Evolutionary conservation across 1,139 yeast species (phyloP).

Genomic region (Pneumocystis carinii): DNA sequence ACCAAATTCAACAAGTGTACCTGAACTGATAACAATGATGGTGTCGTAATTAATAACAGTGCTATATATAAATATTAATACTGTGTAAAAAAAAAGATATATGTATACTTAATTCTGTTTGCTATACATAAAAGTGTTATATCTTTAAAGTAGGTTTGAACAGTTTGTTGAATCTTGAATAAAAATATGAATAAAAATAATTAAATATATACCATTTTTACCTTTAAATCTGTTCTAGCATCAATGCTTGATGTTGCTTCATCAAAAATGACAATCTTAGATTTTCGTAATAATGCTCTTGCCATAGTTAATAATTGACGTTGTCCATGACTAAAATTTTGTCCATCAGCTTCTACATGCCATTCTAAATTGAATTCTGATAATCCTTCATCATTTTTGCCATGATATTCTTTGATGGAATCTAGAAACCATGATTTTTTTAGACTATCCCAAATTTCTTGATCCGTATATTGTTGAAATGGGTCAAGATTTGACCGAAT

Average conservation of each 20-base stretch:
- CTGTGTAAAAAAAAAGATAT: background rate
- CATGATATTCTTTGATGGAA: background rate
- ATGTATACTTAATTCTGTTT: constrained; percentile 51
- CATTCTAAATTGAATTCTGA: constrained; percentile 36
- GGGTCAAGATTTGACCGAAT: constrained; percentile 85
- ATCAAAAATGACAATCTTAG: constrained; percentile 68
- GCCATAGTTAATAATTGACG: constrained; percentile 85
- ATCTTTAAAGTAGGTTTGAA: constrained; percentile 67
- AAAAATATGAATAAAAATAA: background rate
- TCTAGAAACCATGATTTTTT: background rate
- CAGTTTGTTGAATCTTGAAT: constrained; percentile 60
- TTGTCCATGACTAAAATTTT: constrained; percentile 80
- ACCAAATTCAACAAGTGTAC: constrained; percentile 77
- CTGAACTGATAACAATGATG: constrained; percentile 74
- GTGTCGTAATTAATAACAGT: constrained; percentile 72
- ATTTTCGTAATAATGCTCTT: constrained; percentile 66
- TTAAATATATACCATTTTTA: background rate
- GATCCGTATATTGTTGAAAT: constrained; percentile 49
- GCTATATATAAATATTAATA: background rate
- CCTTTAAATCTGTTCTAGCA: constrained; percentile 69
- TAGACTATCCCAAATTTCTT: constrained; percentile 46
- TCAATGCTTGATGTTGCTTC: constrained; percentile 98
- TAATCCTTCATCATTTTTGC: background rate
- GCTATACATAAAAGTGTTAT: constrained; percentile 91
- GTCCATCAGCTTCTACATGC: constrained; percentile 63